phyloP scores from a whole-genome alignment of 306 rosid genomes.

The Neltuma alba region DNA sequence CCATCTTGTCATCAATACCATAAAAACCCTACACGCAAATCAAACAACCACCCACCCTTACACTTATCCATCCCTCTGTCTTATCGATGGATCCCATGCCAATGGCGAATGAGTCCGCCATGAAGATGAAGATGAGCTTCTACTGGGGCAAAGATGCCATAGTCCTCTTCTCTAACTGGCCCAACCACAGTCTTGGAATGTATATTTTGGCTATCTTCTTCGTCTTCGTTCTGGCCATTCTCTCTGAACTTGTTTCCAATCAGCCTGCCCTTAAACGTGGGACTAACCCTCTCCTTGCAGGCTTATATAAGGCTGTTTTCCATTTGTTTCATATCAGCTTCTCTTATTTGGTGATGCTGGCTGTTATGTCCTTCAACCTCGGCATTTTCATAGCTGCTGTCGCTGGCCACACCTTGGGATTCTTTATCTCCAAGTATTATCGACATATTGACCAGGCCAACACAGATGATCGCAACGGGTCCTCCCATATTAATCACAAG shows the following conservation, averaged over 20 bases:
- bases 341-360: constrained; percentile 67
- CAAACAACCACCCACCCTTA: not conserved
- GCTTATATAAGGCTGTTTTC: constrained; percentile 33
- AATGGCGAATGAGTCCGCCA: no score
- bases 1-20: not conserved
- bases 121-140: constrained; percentile 60
- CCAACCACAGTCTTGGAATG: constrained; percentile 52
- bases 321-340: constrained; percentile 49
- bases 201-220: constrained; percentile 62
- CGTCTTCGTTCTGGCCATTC: constrained; percentile 54
- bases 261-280: constrained; percentile 34
- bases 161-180: constrained; percentile 66
- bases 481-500: not conserved
- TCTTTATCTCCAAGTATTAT: constrained; percentile 48
- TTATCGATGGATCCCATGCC: constrained; percentile 12
- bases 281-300: constrained; percentile 27
- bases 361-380: constrained; percentile 74
- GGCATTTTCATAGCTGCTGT: constrained; percentile 76
- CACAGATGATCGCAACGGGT: not conserved
- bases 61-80: not conserved
- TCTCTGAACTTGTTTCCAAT: constrained; percentile 49
- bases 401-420: constrained; percentile 67
- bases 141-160: constrained; percentile 66
- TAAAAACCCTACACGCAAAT: constrained; percentile 16
- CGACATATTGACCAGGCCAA: constrained; percentile 36